Evolutionary conservation across 75 land plant species (phyloP).

Genomic region (Azolla pinnata): DNA sequence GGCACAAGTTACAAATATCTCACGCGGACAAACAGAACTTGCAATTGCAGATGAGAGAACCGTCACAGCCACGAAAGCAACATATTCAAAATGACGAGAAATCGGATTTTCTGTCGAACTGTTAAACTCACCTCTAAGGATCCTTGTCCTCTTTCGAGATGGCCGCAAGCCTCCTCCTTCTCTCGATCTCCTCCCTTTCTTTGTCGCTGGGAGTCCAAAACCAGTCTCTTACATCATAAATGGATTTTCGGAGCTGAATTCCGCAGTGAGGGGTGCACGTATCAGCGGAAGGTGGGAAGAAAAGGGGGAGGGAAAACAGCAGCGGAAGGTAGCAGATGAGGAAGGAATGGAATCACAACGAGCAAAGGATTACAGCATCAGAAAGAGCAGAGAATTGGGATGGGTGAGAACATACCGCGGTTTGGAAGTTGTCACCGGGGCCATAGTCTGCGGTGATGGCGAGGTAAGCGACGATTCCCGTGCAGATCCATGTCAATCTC

Average conservation of each 20-base stretch:
- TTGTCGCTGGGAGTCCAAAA: conserved; percentile 17
- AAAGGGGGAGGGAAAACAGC: no score
- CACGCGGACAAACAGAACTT: no score
- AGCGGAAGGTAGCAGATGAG: no score
- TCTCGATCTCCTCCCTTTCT: conserved; percentile 15
- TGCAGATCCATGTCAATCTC: not conserved
- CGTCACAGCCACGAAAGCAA: no score
- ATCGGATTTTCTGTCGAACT: no score
- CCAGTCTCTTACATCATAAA: conserved; percentile 6
- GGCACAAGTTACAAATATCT: no score
- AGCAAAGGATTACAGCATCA: not conserved
- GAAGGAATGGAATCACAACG: no score
- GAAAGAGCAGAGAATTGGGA: not conserved
- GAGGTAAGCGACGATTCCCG: not conserved
- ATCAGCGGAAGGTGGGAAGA: no score
- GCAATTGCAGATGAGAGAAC: no score
- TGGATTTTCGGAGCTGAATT: conserved; percentile 4
- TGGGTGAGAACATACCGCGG: not conserved
- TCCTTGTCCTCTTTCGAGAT: not conserved
- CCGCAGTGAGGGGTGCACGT: no score
- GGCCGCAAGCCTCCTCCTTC: not conserved
- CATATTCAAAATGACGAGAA: no score
- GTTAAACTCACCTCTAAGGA: no score
- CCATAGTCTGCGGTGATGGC: not conserved
- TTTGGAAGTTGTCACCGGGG: not conserved